A percentile compares a stretch with the other conserved stretches of the same genome.
Conservation (phyloP, 306 rosid species). For the Oxytropis ochrocephala region DNA sequence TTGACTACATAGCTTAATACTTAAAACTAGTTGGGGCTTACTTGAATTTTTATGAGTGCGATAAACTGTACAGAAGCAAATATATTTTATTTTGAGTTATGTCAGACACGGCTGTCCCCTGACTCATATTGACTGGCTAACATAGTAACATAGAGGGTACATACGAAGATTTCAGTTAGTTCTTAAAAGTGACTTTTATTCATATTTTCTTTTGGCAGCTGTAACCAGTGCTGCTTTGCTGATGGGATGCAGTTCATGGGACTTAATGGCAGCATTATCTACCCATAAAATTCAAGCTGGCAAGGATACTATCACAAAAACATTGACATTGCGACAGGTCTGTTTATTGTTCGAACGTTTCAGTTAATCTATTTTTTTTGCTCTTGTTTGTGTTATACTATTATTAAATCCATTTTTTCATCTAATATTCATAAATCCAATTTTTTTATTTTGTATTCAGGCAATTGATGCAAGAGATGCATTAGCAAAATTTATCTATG, state of each 20-base stretch:
- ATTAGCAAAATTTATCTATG: constrained; percentile 75
- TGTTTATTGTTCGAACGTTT: constrained; percentile 14
- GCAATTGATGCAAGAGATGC: constrained; percentile 84
- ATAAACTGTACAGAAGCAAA: not conserved
- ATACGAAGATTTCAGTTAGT: not conserved
- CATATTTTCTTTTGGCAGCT: constrained; percentile 49
- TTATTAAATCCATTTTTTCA: not conserved
- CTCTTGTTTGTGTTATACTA: constrained; percentile 6
- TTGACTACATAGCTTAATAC: not conserved
- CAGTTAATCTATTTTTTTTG: not conserved
- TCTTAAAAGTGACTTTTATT: constrained; percentile 21
- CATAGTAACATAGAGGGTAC: not conserved
- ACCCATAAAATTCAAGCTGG: constrained; percentile 50
- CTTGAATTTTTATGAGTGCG: not conserved
- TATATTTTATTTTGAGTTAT: not conserved
- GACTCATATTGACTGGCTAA: constrained; percentile 13
- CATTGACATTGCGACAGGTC: constrained; percentile 77
- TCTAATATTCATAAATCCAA: not conserved
- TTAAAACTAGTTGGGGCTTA: not conserved
- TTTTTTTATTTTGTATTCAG: constrained; percentile 36
- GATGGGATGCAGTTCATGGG: constrained; percentile 76
- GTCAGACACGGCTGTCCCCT: not conserved
- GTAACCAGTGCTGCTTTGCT: constrained; percentile 51
- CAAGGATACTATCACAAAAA: constrained; percentile 47
- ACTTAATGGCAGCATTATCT: constrained; percentile 57